Evolutionary conservation across 2,329 filamentous ascomycete species (phyloP).

Genomic region (Neonectria magnoliae): DNA sequence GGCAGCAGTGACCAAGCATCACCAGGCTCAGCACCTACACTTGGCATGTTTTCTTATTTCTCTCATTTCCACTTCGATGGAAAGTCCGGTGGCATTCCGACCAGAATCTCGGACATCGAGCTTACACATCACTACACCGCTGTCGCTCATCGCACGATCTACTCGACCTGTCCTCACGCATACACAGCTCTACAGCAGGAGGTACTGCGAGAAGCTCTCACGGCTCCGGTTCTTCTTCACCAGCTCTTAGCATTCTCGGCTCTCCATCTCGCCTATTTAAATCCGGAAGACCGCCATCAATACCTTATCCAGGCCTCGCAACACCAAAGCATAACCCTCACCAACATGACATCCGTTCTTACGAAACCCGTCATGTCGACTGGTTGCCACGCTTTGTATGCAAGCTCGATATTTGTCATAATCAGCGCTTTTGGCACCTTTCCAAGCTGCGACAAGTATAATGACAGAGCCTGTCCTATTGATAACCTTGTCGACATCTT

Average conservation of each 20-base stretch:
- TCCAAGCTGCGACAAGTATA: conserved; percentile 22
- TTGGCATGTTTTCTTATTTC: conserved; percentile 16
- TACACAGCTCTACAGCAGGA: conserved; percentile 15
- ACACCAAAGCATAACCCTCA: conserved; percentile 23
- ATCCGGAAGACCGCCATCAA: conserved; percentile 16
- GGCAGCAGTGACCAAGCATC: no score
- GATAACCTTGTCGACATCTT: conserved; percentile 24
- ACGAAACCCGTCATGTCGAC: neutral
- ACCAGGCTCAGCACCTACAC: neutral
- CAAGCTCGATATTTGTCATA: conserved; percentile 25
- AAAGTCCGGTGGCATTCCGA: neutral
- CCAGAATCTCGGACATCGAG: conserved; percentile 17
- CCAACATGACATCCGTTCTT: conserved; percentile 14
- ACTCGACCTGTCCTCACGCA: conserved; percentile 10
- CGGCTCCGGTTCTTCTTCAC: conserved; percentile 16
- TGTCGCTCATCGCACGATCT: conserved; percentile 18
- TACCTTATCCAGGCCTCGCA: conserved; percentile 26
- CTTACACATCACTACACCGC: conserved; percentile 29
- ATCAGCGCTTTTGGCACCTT: conserved; percentile 25
- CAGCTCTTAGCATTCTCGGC: conserved; percentile 27
- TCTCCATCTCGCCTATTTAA: conserved; percentile 20
- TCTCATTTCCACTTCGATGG: conserved; percentile 15
- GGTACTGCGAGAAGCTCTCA: conserved; percentile 12
- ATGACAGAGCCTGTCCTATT: conserved; percentile 7
- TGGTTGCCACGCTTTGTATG: conserved; percentile 23